Base-by-base conservation (phyloP, 2,329 filamentous ascomycete genomes). In the Aspergillus ruber region DNA sequence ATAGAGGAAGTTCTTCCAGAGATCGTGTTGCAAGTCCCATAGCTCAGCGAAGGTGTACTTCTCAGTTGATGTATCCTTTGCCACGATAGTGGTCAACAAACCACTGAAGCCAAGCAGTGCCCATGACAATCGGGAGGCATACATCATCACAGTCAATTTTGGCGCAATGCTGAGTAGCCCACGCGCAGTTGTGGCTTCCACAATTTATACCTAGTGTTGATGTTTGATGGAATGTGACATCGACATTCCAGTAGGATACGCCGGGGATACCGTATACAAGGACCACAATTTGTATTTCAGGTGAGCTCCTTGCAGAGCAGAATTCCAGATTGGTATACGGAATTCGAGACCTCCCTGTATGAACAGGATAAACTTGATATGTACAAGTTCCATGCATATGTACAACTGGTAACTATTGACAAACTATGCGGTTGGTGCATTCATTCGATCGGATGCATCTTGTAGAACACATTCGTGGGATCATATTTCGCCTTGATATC, bases 401-500 rank as follows among this genome's bases (percentile, higher is more conserved):
- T 25, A 15, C 18, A 41, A 15, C 4, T n/a, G 4, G 10, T 21
- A 13, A 12, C 7, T 18, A 10, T 20, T 18, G 36, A 12, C 17
- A 39, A 18, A 39, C 17, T 39, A 39, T 13, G 36, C 36, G 6
- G 36, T 39, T 18, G 3, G 2, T 8, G 36, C 17, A 21, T 18
- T 9, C 32, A 43, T 5, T 15, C 17, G 15, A 71, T 65, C 0
- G 67, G 60, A 32, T 70, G 67, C 59, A 70, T 65, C 52, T 74
- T 75, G 40, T 71, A 64, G 54, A 77, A 78, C 15, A 75, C 55
- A 51, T 73, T 75, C 4, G 49, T 62, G 2, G 74, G 72, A 53
- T 77, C 74, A 49, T 75, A 77, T 45, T 63, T 62, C 17, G 63
- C 66, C 60, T 78, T 77, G 36, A 77, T 54, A 4, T 56, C 53